Percentiles rank a stretch among this genome's conserved stretches.
These are phyloP conservation scores for Musa schizocarpa DNA, from an alignment of 176 grass and related monocot genomes.

Conservation along the genomic window DNA sequence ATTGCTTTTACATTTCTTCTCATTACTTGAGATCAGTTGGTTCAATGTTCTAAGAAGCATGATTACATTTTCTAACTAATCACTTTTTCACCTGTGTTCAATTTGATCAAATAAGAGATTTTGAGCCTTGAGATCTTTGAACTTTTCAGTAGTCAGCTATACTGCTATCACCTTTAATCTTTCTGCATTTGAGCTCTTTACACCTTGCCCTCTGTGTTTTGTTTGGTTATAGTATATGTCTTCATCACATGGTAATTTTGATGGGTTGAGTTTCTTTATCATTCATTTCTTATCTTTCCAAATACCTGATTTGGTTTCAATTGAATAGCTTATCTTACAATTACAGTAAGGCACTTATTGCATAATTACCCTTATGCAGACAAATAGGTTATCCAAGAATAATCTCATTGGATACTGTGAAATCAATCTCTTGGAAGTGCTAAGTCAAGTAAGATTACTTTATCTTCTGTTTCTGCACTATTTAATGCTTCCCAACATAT, in stretches of 20 bases:
- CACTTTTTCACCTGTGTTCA: too few species aligned
- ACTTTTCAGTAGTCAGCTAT: too few species aligned
- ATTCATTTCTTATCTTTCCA: neutral
- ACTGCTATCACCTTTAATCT: too few species aligned
- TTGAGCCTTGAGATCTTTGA: too few species aligned
- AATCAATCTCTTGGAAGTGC: slow-evolving; percentile 75
- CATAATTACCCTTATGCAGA: slow-evolving; percentile 35
- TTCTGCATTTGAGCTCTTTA: neutral
- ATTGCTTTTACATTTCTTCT: neutral
- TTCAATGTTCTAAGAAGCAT: too few species aligned
- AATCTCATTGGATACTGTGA: slow-evolving; percentile 96
- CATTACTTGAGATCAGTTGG: too few species aligned
- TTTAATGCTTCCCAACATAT: neutral
- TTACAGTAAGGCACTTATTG: neutral
- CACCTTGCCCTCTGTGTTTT: neutral
- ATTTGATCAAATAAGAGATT: too few species aligned
- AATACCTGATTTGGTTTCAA: too few species aligned
- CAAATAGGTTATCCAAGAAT: slow-evolving; percentile 80
- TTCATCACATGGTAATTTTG: neutral
- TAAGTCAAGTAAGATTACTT: slow-evolving; percentile 51
- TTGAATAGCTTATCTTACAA: neutral
- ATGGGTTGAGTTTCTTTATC: neutral
- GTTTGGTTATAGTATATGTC: neutral
- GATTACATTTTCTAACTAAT: too few species aligned
- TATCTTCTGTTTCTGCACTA: slow-evolving; percentile 3